Base-by-base conservation (phyloP, 2,329 filamentous ascomycete species). In the Teratosphaeriaceae sp. region DNA sequence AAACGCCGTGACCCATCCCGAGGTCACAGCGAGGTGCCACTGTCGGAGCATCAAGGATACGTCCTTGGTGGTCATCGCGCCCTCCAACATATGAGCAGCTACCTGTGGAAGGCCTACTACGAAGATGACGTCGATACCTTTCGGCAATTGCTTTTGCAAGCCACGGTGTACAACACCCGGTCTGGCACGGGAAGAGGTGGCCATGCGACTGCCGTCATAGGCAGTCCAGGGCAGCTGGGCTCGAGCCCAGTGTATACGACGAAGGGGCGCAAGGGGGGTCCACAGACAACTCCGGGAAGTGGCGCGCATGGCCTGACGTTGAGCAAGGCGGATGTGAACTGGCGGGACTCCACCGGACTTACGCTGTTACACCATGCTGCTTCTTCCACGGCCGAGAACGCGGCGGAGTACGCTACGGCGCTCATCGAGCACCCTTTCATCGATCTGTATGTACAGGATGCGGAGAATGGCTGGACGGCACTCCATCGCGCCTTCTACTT, bases 121-220 rank as follows among this genome's bases (percentile, higher is more conserved):
- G 85, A 96, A 80, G 86, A 96, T 78, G 88, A 98, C 80, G 85
- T 95, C 80, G 89, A 94, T 66, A 81, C 74, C 64, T 97, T 98
- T 78, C 84, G 85, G 72, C 84, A 84, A 73, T 79, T 94, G 63
- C 78, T 98, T 77, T 82, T 82, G 62, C 80, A 82, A 62, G 80
- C 79, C 65, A 75, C 83, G 68, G 74, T 75, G 62, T 75, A 73
- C 64, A 75, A 71, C 61, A 62, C 73, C 50, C 77, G 78, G 56
- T 60, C 70, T 46, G 62, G 53, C 33, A 47, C 71, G 46, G 66
- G 75, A 59, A 59, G 63, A 56, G 55, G 59, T 24, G 46, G 50
- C 26, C 52, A 48, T 31, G 42, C 53, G 44, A 56, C 58, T 37
- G 40, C 56, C 33, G 55, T 63, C 31, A 55, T 68, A 55, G 63